Evolutionary conservation across 2,329 filamentous ascomycete species (phyloP).

Genomic region (Westerdykella aurantiaca): DNA sequence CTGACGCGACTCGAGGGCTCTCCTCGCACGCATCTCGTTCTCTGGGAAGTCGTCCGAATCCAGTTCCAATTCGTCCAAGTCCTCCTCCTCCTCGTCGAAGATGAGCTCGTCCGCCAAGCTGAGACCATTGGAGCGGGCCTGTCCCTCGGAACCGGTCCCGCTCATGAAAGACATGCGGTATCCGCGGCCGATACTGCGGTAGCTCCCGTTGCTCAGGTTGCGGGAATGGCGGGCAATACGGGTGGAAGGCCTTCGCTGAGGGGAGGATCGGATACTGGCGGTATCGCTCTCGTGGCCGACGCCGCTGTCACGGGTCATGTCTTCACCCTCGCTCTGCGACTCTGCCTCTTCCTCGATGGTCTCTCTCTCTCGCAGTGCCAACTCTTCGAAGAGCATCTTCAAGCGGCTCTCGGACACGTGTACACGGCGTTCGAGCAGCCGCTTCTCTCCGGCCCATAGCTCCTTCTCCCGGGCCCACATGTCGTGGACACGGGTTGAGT

Average conservation of each 20-base stretch:
- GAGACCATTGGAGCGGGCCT: constrained; percentile 57
- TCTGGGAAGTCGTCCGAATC: constrained; percentile 58
- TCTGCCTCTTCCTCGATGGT: constrained; percentile 36
- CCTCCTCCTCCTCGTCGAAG: constrained; percentile 70
- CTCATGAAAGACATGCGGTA: constrained; percentile 68
- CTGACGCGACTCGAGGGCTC: constrained; percentile 38
- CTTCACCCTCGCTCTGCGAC: constrained; percentile 56
- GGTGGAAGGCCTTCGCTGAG: constrained; percentile 44
- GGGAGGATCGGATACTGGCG: constrained; percentile 62
- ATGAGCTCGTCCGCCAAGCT: constrained; percentile 88
- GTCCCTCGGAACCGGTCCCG: constrained; percentile 48
- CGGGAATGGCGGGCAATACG: constrained; percentile 52
- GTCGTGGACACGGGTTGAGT: constrained; percentile 69
- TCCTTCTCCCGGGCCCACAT: constrained; percentile 82
- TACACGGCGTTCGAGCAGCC: constrained; percentile 74
- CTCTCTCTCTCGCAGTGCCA: constrained; percentile 67
- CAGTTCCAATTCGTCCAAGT: constrained; percentile 50
- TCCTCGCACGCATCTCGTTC: constrained; percentile 37
- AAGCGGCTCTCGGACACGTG: constrained; percentile 86
- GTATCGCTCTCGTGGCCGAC: constrained; percentile 57
- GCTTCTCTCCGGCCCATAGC: constrained; percentile 75
- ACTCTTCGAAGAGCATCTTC: constrained; percentile 77
- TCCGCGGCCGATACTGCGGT: constrained; percentile 47
- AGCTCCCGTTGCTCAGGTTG: constrained; percentile 49
- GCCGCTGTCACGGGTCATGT: constrained; percentile 55